These are phyloP conservation scores for Blumeria graminis DNA, from an alignment of 2,329 filamentous ascomycete genomes.

Conservation along the genomic window DNA sequence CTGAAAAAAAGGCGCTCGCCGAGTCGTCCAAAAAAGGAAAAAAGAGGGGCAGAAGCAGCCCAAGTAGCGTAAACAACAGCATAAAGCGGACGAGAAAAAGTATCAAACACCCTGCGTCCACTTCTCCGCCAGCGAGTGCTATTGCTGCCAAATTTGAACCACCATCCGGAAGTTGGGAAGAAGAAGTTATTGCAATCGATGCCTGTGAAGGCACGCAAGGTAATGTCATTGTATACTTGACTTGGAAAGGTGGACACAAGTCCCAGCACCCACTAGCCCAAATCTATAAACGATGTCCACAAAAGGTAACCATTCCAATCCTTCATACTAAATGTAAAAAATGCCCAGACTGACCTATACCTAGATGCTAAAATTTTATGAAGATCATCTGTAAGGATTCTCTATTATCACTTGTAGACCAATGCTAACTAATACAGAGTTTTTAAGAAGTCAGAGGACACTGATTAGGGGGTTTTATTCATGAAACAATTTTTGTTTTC, in stretches of 20 bases:
- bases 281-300: constrained; percentile 53
- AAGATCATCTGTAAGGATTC: constrained; percentile 20
- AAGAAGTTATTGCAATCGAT: constrained; percentile 44
- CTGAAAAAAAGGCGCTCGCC: constrained; percentile 18
- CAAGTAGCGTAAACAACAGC: constrained; percentile 12
- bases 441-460: constrained; percentile 7
- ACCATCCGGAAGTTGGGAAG: constrained; percentile 54
- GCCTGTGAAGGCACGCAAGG: constrained; percentile 43
- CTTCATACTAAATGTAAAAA: neutral
- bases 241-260: constrained; percentile 51
- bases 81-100: constrained; percentile 12
- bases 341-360: constrained; percentile 3
- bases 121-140: constrained; percentile 23
- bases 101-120: constrained; percentile 21
- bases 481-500: no score
- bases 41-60: constrained; percentile 30
- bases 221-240: constrained; percentile 40
- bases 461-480: neutral
- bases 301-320: constrained; percentile 29
- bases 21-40: constrained; percentile 24
- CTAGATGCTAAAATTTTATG: constrained; percentile 25
- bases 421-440: constrained; percentile 7
- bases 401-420: constrained; percentile 1
- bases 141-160: constrained; percentile 30
- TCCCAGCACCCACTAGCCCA: constrained; percentile 45